Percentiles rank a stretch among this genome's conserved stretches.
Evolutionary conservation across 176 grass and related monocot species (phyloP).

Genomic region (Musa itinerans): DNA sequence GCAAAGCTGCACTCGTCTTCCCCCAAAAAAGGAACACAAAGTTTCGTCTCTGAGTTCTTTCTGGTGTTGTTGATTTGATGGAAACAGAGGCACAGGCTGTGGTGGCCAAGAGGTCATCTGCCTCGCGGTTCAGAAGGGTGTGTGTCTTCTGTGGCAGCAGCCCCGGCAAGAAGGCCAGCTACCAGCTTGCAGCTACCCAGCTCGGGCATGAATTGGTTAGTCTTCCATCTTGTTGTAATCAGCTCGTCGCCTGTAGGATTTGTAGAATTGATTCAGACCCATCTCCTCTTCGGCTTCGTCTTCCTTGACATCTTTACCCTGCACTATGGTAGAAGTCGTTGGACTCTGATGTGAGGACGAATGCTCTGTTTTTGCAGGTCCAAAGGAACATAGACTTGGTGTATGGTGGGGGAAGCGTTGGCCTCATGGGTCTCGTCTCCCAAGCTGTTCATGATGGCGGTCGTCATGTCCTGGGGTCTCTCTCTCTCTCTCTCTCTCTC

Average conservation of each 20-base stretch:
- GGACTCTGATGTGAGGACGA: too few relatives aligned
- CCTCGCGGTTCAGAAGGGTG: not conserved
- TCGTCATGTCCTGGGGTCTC: not conserved
- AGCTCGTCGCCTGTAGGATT: too few relatives aligned
- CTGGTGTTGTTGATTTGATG: not conserved
- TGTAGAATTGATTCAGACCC: too few relatives aligned
- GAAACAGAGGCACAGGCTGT: not conserved
- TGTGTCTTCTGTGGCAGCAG: slow-evolving; percentile 1
- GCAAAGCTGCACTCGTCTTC: too few relatives aligned
- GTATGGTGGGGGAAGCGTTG: not conserved
- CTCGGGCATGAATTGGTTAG: not conserved
- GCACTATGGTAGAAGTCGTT: not conserved
- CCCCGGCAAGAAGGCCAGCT: not conserved
- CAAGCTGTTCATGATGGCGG: slow-evolving; percentile 3
- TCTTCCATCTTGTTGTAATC: not conserved
- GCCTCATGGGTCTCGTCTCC: slow-evolving; percentile 3
- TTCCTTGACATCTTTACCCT: not conserved
- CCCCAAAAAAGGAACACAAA: too few relatives aligned
- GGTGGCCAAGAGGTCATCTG: not conserved
- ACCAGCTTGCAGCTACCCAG: not conserved
- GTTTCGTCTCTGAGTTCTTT: too few relatives aligned
- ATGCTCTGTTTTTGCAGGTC: not conserved
- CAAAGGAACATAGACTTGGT: not conserved
- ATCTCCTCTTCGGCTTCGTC: not conserved
- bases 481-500: not conserved